Base-by-base conservation (phyloP, 225 moss, liverwort and hornwort genomes). In the Polytrichum formosum region DNA sequence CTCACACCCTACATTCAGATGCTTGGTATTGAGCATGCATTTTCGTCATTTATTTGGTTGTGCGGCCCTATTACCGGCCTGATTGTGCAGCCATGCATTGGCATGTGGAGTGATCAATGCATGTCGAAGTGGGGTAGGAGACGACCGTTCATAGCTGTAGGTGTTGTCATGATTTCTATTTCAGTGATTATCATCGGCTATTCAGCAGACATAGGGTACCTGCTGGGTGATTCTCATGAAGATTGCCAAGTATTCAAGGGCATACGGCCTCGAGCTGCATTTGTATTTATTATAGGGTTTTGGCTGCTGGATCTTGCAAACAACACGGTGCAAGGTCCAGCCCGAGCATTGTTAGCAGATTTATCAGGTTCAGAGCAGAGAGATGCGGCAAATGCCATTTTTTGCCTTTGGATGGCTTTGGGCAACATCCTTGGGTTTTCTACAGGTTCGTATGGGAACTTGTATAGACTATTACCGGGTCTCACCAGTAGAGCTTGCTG, bases 41-140 rank as follows among this genome's bases (percentile, higher is more conserved):
- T 84, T 53, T 74, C 84, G 0, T 88, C 88, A 55, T 88, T 84
- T 16, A 88, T 88, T 35, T 88, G 88, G 88, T 82, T 88, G 59
- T 88, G 88, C 20, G 88, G 88, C 20, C 88, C 88, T 5, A 76
- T 88, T 73, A 88, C 88, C 0, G 88, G 88, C 26, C 82, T 88
- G 68, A 60, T 88, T 13, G 88, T 88, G 55, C 88, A 88, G 73
- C 88, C 88, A 55, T 85, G 85, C 65, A 78, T 88, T 37, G 88
- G 88, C 67, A 82, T 88, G n/a, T 88, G 88, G 88, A 88, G 88
- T 64, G 88, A 88, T 65, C 74, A 80, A 30, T 88, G 85, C 73
- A 76, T 68, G 70, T 85, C 85, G 25, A 85, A 75, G 55, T 88
- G 85, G 82, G 88, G 88, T 69, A 82, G 88, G 3, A 85, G 88